A percentile compares a stretch with the other conserved stretches of the same genome.
Conservation (phyloP, 2,329 filamentous ascomycete species). For the Plenodomus lindquistii region DNA sequence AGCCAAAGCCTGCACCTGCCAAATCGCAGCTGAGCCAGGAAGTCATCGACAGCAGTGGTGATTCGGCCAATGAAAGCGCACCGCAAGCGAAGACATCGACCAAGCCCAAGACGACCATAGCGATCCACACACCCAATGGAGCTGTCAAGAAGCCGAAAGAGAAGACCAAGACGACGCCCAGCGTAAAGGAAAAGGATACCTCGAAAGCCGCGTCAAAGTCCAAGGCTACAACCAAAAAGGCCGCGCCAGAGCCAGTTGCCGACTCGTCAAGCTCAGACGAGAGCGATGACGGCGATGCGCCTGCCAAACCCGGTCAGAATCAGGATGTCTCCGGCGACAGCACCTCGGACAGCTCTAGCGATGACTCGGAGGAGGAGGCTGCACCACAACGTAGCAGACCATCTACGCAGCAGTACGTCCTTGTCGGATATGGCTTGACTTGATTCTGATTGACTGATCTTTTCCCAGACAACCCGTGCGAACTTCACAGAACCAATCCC, state of each 20-base stretch:
- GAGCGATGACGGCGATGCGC: constrained; percentile 25
- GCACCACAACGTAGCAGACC: constrained; percentile 21
- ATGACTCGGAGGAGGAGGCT: constrained; percentile 43
- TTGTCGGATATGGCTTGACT: background rate
- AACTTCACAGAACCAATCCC: constrained; percentile 21
- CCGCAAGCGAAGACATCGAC: constrained; percentile 17
- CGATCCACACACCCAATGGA: constrained; percentile 36
- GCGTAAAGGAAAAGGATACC: constrained; percentile 9
- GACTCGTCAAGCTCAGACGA: constrained; percentile 31
- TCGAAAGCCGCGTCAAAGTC: constrained; percentile 16
- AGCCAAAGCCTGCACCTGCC: constrained; percentile 19
- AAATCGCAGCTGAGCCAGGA: constrained; percentile 42
- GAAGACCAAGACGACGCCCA: constrained; percentile 20
- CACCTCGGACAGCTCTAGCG: constrained; percentile 40
- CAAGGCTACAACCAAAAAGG: constrained; percentile 19
- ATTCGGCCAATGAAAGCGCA: constrained; percentile 28
- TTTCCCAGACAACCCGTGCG: constrained; percentile 7
- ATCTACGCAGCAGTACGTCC: constrained; percentile 18
- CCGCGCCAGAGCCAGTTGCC: constrained; percentile 24
- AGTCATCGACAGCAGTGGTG: constrained; percentile 39
- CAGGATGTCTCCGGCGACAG: constrained; percentile 19
- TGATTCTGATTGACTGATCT: background rate
- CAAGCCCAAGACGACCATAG: constrained; percentile 35
- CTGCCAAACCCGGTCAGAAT: constrained; percentile 13
- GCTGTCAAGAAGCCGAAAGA: constrained; percentile 2